Base-by-base conservation (phyloP, 2,329 filamentous ascomycete species). In the Dactylellina cionopaga region DNA sequence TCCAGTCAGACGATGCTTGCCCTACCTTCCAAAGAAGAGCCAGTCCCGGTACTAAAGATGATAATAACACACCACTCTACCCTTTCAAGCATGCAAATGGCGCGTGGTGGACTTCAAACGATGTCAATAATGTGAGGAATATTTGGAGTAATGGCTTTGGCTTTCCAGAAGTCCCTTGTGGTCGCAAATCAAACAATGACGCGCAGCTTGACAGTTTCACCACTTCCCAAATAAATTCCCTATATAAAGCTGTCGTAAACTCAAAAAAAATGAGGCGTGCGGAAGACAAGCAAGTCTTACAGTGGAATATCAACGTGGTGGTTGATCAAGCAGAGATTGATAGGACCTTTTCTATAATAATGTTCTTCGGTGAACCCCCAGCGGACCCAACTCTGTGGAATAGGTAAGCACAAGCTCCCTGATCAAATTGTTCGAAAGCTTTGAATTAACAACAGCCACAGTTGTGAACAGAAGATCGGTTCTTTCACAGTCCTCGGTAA, bases 251-350 rank as follows among this genome's bases (percentile, higher is more conserved):
- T 2, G 6, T 2, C 1, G 25, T n/a, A 6, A 2, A 19, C 9
- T 24, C 46, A 19, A 43, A 15, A 10, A 44, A 47, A n/a, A 31
- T 22, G 9, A 49, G 49, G 17, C 39, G 51, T 22, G 33, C n/a
- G 22, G 41, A 43, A 24, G 31, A 17, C 15, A 15, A 10, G 31
- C 3, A 55, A 5, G 22, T 44, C 13, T 35, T 59, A 19, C 72
- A 76, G 69, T 77, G 76, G 76, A 66, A 75, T 24, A 63, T 66
- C 44, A 66, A 74, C 46, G 17, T 75, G 9, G 69, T 73, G 47
- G 66, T 73, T 19, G 76, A 77, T 52, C 63, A 71, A 37, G 55
- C 68, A 11, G 76, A 77, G 24, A 35, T 76, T 25, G 5, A 24
- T 17, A 68, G 69, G 7, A 52, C 49, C 35, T 66, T 75, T 29